A percentile compares a stretch with the other conserved stretches of the same genome.
These are phyloP conservation scores for Cladosporium velox DNA, from an alignment of 2,329 filamentous ascomycete species.

Conservation along the genomic window DNA sequence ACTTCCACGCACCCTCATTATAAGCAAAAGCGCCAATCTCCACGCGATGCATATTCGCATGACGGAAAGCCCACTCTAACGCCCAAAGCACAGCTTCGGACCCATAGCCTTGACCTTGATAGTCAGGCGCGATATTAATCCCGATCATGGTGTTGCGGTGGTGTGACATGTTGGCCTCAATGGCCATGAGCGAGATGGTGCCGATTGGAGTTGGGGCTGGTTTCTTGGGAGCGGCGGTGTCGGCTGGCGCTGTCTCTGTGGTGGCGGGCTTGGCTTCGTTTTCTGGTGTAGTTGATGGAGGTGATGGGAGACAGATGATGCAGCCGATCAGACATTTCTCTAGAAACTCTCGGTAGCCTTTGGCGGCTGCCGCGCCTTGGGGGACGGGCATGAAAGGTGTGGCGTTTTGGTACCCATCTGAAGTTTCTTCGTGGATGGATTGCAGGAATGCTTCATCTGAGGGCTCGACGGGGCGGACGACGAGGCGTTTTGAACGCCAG, in stretches of 20 bases:
- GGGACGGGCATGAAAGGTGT: conserved; percentile 35
- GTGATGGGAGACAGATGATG: conserved; percentile 41
- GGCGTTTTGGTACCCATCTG: conserved; percentile 22
- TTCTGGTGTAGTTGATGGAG: conserved; percentile 14
- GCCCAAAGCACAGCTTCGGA: conserved; percentile 51
- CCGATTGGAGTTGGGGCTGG: conserved; percentile 37
- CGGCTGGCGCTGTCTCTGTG: not conserved
- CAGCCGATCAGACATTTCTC: conserved; percentile 39
- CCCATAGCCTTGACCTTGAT: conserved; percentile 49
- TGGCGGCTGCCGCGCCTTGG: conserved; percentile 32
- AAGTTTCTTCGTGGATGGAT: conserved; percentile 18
- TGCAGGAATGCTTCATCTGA: conserved; percentile 36
- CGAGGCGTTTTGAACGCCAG: conserved; percentile 42
- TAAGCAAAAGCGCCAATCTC: conserved; percentile 41
- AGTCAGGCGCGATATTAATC: conserved; percentile 39
- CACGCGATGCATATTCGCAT: conserved; percentile 50
- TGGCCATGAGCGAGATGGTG: conserved; percentile 34
- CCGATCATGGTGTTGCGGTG: conserved; percentile 49
- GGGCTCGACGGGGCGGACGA: conserved; percentile 42
- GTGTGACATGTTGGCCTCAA: conserved; percentile 33
- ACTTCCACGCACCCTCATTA: conserved; percentile 45
- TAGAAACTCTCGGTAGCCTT: conserved; percentile 31
- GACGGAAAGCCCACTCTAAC: conserved; percentile 50
- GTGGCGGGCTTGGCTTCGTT: not conserved
- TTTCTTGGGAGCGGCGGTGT: not conserved